Evolutionary conservation across 306 rosid genomes (phyloP).

Genomic region (Castanea sativa): DNA sequence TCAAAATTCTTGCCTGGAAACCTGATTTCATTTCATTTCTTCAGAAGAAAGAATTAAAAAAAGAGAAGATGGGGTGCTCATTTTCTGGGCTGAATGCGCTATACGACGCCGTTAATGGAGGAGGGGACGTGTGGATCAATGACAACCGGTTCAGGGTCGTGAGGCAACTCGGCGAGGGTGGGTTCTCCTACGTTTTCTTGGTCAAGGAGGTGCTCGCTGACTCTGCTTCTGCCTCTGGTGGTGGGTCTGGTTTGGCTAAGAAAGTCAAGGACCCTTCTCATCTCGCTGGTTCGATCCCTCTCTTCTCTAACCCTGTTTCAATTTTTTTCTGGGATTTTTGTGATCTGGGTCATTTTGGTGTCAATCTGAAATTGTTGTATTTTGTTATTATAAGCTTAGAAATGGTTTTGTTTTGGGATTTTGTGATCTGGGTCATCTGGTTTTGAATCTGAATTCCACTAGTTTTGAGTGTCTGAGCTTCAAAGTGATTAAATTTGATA

Average conservation of each 20-base stretch:
- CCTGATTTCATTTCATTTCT: conserved; percentile 34
- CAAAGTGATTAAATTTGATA: neutral
- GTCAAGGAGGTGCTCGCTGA: conserved; percentile 73
- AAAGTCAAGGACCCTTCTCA: conserved; percentile 78
- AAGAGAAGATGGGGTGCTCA: conserved; percentile 75
- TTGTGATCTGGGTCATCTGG: conserved; percentile 31
- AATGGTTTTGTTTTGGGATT: neutral
- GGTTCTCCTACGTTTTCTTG: conserved; percentile 81
- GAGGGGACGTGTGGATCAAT: conserved; percentile 96
- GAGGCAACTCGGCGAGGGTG: conserved; percentile 98
- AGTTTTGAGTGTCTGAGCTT: neutral
- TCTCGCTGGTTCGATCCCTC: conserved; percentile 59
- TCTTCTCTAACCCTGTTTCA: neutral
- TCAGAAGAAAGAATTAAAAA: neutral
- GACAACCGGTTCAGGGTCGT: conserved; percentile 85
- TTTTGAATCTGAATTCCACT: conserved; percentile 2
- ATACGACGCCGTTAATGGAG: conserved; percentile 90
- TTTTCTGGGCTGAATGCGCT: conserved; percentile 91
- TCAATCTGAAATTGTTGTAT: neutral
- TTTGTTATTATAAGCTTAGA: neutral
- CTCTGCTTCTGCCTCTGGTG: conserved; percentile 33
- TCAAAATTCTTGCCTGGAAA: conserved; percentile 20
- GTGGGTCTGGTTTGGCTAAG: conserved; percentile 53
- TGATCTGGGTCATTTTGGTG: neutral
- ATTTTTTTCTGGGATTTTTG: neutral